Base-by-base conservation (phyloP, 2,329 filamentous ascomycete species). In the Sclerotinia subarctica region DNA sequence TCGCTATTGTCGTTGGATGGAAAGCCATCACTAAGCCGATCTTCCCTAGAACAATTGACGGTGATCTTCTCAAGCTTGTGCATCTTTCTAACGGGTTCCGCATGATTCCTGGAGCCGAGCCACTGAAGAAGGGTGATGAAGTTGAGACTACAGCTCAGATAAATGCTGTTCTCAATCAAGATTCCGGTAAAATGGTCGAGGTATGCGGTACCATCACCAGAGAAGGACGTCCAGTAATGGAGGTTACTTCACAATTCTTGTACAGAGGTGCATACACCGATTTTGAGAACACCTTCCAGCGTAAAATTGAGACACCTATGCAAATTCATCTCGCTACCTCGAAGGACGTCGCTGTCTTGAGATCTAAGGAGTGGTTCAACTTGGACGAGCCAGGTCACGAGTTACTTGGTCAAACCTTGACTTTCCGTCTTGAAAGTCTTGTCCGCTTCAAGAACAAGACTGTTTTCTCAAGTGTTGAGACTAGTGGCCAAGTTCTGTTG, bases 11-110 rank as follows among this genome's bases (percentile, higher is more conserved):
- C n/a, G 91, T 96, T 63, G 94, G 94, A 71, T 97, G 94, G 94
- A 98, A 99, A 82, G 95, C 95, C 54, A 99, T 99, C 77, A 99
- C 94, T 15, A 98, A 98, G 85, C 95, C 95, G 19, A 99, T 99
- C 80, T 99, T 99, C 86, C 95, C 95, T 72, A 90, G 93, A 74
- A 92, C 89, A 70, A 98, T 99, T 75, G 95, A 99, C 74, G 95
- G 96, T 72, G 95, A 99, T 78, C 84, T 99, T 66, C 85, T 99
- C 70, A 97, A 96, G 82, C 88, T 99, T 66, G 94, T 99, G 17
- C 95, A 99, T 81, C 82, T 99, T 70, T 98, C 95, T 60, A 99
- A 99, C 79, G 90, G 92, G 71, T 99, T 98, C 89, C 91, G 95
- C 76, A 99, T 99, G 95, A 87, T 98, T 73, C 94, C 95, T 42